A percentile compares a stretch with the other conserved stretches of the same genome.
Conservation (phyloP, 352 stramenopile genomes). For the Globisporangium paroecandrum region DNA sequence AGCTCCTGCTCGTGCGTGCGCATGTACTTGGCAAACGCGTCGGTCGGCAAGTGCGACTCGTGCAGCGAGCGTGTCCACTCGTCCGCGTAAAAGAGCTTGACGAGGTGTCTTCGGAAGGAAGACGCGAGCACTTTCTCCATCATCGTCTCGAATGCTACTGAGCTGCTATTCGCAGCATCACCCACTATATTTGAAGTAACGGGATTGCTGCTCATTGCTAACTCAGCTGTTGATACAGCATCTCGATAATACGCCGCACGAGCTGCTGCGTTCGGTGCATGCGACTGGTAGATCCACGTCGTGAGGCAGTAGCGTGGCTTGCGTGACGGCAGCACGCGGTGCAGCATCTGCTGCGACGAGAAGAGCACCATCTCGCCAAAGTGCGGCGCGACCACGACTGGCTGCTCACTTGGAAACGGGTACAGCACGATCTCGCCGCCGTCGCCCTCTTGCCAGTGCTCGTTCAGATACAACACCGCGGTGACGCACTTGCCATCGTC, state of each 20-base stretch:
- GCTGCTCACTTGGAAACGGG: constrained; percentile 57
- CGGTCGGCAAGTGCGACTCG: constrained; percentile 51
- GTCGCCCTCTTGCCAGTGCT: constrained; percentile 62
- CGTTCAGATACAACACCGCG: constrained; percentile 83
- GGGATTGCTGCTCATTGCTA: neutral
- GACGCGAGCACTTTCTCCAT: constrained; percentile 54
- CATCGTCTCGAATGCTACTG: constrained; percentile 25
- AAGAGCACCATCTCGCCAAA: constrained; percentile 77
- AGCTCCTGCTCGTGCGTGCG: constrained; percentile 53
- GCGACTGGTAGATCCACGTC: constrained; percentile 63
- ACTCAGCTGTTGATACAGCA: neutral
- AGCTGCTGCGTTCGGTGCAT: constrained; percentile 17
- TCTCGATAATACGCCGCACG: constrained; percentile 27
- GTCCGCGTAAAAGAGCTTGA: constrained; percentile 49
- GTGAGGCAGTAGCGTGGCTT: constrained; percentile 59
- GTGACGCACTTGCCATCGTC: constrained; percentile 83
- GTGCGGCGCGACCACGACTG: constrained; percentile 43
- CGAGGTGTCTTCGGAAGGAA: constrained; percentile 57
- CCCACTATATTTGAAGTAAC: neutral
- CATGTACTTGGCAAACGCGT: constrained; percentile 61
- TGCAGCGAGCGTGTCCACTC: constrained; percentile 58
- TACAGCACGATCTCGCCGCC: constrained; percentile 81
- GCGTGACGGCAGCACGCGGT: constrained; percentile 56
- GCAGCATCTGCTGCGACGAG: constrained; percentile 75
- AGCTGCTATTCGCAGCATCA: neutral